phyloP scores from a whole-genome alignment of 208 protist genomes.

The Strigomonas culicis region DNA sequence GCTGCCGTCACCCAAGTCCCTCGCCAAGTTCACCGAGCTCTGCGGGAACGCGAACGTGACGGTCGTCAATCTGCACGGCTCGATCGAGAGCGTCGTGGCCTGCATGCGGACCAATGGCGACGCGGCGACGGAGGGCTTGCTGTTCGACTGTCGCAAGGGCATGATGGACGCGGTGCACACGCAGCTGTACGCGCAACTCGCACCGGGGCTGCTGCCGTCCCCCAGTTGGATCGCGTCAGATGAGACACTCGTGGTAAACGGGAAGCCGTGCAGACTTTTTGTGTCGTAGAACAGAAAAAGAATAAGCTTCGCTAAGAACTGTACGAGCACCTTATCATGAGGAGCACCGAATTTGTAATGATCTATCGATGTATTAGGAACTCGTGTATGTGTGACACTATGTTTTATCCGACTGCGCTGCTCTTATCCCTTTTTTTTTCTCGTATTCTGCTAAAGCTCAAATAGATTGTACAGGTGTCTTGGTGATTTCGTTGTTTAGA shows the following conservation, averaged over 20 bases:
- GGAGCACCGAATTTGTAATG: no score
- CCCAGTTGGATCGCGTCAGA: constrained; percentile 22
- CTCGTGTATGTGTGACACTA: constrained; percentile 1
- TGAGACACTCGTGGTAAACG: no score
- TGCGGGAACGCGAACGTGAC: constrained; percentile 60
- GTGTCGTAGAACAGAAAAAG: no score
- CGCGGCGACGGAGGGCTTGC: constrained; percentile 14
- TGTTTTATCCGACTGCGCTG: neutral
- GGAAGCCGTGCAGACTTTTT: no score
- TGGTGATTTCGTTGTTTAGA: neutral
- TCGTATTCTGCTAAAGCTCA: neutral
- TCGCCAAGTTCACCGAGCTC: constrained; percentile 32
- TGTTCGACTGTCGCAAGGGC: constrained; percentile 17
- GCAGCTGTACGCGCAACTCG: constrained; percentile 24
- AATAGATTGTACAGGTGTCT: neutral
- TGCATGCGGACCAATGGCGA: constrained; percentile 33
- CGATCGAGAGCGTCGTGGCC: constrained; percentile 69
- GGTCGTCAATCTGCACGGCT: constrained; percentile 69
- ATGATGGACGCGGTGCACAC: constrained; percentile 22
- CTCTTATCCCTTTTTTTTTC: constrained; percentile 8
- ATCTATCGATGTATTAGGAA: no score
- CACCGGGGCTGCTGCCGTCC: constrained; percentile 37
- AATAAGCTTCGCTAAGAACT: no score
- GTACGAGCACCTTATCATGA: no score
- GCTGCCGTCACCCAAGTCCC: constrained; percentile 28